Percentiles rank a stretch among this genome's conserved stretches.
These are phyloP conservation scores for Arthrobotrys conoides DNA, from an alignment of 2,329 filamentous ascomycete species.

Conservation along the genomic window DNA sequence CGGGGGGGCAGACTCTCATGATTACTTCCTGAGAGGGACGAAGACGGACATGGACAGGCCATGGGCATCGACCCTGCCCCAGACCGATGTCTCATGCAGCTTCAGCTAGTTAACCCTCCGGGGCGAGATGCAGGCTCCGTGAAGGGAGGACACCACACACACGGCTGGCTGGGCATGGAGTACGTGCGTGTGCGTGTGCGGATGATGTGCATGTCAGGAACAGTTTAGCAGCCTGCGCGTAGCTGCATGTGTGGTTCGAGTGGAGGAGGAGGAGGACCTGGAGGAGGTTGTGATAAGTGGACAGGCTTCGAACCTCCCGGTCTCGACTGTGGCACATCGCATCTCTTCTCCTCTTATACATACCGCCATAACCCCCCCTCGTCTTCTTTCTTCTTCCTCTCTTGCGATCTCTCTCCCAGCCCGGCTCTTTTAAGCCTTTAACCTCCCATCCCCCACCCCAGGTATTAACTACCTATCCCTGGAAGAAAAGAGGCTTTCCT, in stretches of 20 bases:
- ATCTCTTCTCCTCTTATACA: conserved; percentile 33
- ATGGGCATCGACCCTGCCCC: conserved; percentile 29
- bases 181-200: conserved; percentile 8
- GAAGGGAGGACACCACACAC: conserved; percentile 26
- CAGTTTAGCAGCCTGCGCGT: conserved; percentile 31
- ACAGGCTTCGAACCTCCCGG: conserved; percentile 33
- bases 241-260: conserved; percentile 27
- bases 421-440: conserved; percentile 36
- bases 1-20: conserved; percentile 31
- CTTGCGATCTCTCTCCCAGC: conserved; percentile 32
- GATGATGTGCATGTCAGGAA: conserved; percentile 33
- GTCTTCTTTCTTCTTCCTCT: conserved; percentile 16
- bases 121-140: conserved; percentile 57
- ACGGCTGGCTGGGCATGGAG: not conserved
- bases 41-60: conserved; percentile 32
- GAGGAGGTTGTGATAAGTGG: conserved; percentile 8
- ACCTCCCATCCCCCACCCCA: conserved; percentile 23
- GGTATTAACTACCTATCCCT: conserved; percentile 13
- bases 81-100: conserved; percentile 45
- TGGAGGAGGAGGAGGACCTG: not conserved
- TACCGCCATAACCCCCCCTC: conserved; percentile 10
- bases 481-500: conserved; percentile 9
- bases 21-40: conserved; percentile 55
- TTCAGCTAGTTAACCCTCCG: conserved; percentile 34
- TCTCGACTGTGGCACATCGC: conserved; percentile 21